Conservation (phyloP, 257 asterid genomes). For the Nicotiana tabacum region DNA sequence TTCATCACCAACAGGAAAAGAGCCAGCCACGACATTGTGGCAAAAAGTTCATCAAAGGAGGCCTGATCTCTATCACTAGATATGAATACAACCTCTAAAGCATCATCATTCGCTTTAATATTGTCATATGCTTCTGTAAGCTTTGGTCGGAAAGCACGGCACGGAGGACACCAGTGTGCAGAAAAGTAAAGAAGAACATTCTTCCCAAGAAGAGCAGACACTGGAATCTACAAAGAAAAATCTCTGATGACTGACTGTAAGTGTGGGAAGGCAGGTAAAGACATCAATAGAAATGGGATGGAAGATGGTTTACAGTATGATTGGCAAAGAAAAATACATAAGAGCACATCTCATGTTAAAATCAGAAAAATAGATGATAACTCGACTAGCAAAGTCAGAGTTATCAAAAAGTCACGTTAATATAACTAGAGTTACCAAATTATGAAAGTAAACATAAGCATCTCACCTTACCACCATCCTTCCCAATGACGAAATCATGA, state of each 20-base stretch:
- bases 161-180: slow-evolving; percentile 94
- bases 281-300: too few species aligned
- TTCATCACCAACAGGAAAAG: slow-evolving; percentile 60
- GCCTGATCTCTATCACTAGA: slow-evolving; percentile 68
- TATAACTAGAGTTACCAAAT: too few species aligned
- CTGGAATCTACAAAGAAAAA: slow-evolving; percentile 43
- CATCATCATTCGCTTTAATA: slow-evolving; percentile 41
- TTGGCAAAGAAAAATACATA: too few species aligned
- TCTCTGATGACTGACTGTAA: background rate
- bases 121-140: slow-evolving; percentile 47
- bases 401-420: too few species aligned
- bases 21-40: slow-evolving; percentile 85
- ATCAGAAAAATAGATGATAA: too few species aligned
- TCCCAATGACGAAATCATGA: slow-evolving; percentile 55
- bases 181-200: slow-evolving; percentile 67
- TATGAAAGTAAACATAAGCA: background rate
- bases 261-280: too few species aligned
- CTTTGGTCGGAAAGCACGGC: slow-evolving; percentile 73
- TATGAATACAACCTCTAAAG: slow-evolving; percentile 63
- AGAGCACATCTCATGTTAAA: too few species aligned
- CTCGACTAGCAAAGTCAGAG: too few species aligned
- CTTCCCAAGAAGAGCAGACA: slow-evolving; percentile 72
- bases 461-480: slow-evolving; percentile 62
- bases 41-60: slow-evolving; percentile 64
- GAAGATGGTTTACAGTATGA: too few species aligned